Conservation (phyloP, 108 stramenopile species). For the Epithemia pelagica region DNA sequence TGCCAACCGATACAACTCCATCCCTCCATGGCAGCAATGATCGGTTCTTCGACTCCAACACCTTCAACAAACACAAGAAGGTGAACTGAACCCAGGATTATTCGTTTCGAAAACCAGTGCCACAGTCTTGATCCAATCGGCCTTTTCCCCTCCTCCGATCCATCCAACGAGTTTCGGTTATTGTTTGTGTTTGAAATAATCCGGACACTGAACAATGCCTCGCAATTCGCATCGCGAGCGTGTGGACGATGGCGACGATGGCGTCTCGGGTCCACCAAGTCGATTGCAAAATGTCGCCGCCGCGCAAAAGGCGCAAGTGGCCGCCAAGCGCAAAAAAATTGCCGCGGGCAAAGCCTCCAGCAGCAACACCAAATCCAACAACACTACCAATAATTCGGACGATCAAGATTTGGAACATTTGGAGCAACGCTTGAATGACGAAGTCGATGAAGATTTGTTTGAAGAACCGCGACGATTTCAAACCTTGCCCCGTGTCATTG, state of each 20-base stretch:
- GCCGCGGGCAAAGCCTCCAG: neutral
- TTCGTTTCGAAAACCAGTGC: too few relatives aligned
- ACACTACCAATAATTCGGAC: neutral
- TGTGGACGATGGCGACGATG: neutral
- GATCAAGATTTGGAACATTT: constrained; percentile 26
- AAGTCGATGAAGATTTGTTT: constrained; percentile 78
- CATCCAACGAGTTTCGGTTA: too few relatives aligned
- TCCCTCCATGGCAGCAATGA: too few relatives aligned
- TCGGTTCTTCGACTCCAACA: too few relatives aligned
- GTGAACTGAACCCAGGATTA: too few relatives aligned
- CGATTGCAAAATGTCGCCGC: neutral
- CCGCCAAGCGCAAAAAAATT: neutral
- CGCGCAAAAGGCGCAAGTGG: neutral
- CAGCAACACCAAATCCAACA: neutral
- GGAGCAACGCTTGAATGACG: constrained; percentile 42
- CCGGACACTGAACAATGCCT: too few relatives aligned
- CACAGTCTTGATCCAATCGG: too few relatives aligned
- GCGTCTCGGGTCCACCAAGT: neutral
- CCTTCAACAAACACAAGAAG: too few relatives aligned
- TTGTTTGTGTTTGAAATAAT: too few relatives aligned
- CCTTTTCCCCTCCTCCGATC: too few relatives aligned
- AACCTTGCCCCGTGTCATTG: constrained; percentile 74
- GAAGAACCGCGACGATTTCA: constrained; percentile 60
- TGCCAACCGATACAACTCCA: too few relatives aligned
- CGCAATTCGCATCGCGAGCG: too few relatives aligned